phyloP scores from a whole-genome alignment of 768 basidiomycete species.

The Naganishia friedmannii region DNA sequence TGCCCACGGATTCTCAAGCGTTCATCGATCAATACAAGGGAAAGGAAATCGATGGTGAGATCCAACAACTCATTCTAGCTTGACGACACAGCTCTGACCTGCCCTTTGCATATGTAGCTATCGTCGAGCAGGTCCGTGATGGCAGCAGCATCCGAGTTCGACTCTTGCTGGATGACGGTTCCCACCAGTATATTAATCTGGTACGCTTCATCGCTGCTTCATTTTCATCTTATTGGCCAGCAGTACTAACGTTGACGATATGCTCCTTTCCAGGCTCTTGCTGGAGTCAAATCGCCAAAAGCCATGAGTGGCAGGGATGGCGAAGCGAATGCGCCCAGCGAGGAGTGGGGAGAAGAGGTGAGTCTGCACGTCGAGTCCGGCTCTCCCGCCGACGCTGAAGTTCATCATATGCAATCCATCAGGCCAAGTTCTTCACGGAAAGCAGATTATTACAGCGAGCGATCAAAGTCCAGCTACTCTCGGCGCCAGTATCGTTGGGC shows the following conservation, averaged over 20 bases:
- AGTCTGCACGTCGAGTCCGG: conserved; percentile 35
- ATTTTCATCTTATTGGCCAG: background rate
- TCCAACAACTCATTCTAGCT: background rate
- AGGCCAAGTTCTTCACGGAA: conserved; percentile 90
- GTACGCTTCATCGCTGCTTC: conserved; percentile 54
- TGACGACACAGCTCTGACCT: background rate
- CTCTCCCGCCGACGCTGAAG: background rate
- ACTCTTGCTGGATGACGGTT: conserved; percentile 78
- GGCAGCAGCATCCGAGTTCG: conserved; percentile 85
- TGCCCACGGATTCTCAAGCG: conserved; percentile 83
- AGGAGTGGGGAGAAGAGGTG: conserved; percentile 87
- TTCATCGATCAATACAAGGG: conserved; percentile 91
- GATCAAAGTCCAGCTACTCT: conserved; percentile 51
- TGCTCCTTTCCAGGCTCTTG: conserved; percentile 37
- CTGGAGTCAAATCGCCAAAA: conserved; percentile 51
- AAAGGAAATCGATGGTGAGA: conserved; percentile 76
- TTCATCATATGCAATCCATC: conserved; percentile 44
- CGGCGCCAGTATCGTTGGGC: conserved; percentile 64
- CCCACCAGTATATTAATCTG: conserved; percentile 87
- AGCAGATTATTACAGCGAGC: conserved; percentile 47
- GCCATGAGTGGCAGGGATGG: conserved; percentile 44
- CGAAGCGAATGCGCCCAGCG: conserved; percentile 56
- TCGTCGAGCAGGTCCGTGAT: conserved; percentile 91
- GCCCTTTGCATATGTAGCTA: conserved; percentile 57
- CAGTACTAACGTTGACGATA: background rate